These are phyloP conservation scores for Pyrus communis DNA, from an alignment of 306 rosid genomes.

Conservation along the genomic window DNA sequence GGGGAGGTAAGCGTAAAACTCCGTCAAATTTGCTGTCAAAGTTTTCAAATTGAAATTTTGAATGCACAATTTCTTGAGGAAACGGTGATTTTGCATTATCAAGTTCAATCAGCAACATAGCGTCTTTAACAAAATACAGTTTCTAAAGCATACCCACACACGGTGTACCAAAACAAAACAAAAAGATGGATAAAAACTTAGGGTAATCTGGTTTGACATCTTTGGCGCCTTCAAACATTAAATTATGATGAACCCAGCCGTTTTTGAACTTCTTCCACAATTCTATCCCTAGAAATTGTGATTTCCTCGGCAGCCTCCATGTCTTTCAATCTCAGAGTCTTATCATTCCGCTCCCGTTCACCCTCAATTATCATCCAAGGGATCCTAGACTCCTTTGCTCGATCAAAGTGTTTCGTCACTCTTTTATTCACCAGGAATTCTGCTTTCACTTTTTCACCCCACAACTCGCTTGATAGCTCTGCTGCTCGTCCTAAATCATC, in stretches of 20 bases:
- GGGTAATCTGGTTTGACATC: neutral
- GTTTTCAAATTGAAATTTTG: too few species aligned
- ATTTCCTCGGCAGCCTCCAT: slow-evolving; percentile 33
- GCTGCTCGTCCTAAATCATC: slow-evolving; percentile 60
- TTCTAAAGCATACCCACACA: too few species aligned
- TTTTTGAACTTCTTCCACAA: slow-evolving; percentile 56
- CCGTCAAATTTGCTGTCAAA: too few species aligned
- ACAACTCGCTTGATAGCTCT: slow-evolving; percentile 67
- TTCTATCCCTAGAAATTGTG: slow-evolving; percentile 30
- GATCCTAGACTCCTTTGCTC: slow-evolving; percentile 64
- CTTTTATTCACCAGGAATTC: slow-evolving; percentile 64
- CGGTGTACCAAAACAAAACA: neutral
- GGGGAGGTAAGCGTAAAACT: too few species aligned
- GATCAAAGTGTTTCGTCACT: slow-evolving; percentile 55
- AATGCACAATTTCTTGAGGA: too few species aligned
- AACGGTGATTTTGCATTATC: too few species aligned
- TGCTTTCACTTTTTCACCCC: slow-evolving; percentile 53
- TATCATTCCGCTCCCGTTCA: slow-evolving; percentile 61
- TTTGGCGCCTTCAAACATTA: neutral
- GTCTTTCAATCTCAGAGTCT: slow-evolving; percentile 51
- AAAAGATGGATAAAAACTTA: too few species aligned
- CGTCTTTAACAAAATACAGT: neutral
- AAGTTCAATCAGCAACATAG: neutral
- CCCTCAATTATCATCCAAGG: slow-evolving; percentile 86
- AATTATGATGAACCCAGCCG: slow-evolving; percentile 31